Evolutionary conservation across 441 rosid species (phyloP).

Genomic region (Raphanus hybrid): DNA sequence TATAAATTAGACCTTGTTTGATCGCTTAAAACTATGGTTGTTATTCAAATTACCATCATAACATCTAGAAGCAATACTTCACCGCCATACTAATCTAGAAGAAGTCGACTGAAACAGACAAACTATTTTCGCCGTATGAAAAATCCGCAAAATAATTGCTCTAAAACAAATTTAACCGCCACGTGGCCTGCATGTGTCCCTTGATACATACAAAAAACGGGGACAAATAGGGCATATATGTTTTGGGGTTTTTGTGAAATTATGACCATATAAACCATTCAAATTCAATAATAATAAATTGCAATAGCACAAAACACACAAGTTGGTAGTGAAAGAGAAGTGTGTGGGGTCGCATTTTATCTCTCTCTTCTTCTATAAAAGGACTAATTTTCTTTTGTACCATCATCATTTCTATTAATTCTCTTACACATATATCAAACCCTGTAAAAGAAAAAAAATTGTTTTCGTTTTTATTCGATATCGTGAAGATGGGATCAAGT

Average conservation of each 20-base stretch:
- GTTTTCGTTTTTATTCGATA: neutral
- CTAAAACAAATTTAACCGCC: neutral
- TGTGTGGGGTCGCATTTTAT: slow-evolving; percentile 31
- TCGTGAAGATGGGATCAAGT: slow-evolving; percentile 52
- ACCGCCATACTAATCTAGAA: slow-evolving; percentile 15
- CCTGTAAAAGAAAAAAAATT: slow-evolving; percentile 9
- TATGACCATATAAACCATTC: slow-evolving; percentile 1
- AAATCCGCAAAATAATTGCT: neutral
- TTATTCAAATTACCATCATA: neutral
- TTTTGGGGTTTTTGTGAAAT: slow-evolving; percentile 37
- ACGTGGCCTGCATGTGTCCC: slow-evolving; percentile 29
- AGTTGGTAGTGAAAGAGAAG: slow-evolving; percentile 39
- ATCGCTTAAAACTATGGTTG: neutral
- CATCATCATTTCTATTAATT: slow-evolving; percentile 20
- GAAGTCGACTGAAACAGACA: neutral
- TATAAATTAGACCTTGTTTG: neutral
- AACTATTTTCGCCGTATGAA: neutral
- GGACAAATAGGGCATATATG: slow-evolving; percentile 44
- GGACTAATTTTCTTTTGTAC: slow-evolving; percentile 17
- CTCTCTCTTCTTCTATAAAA: slow-evolving; percentile 36
- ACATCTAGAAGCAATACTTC: neutral
- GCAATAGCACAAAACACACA: slow-evolving; percentile 28
- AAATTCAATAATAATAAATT: slow-evolving; percentile 29
- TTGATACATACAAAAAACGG: slow-evolving; percentile 26
- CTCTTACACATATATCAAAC: slow-evolving; percentile 23